These are phyloP conservation scores for Cercospora nicotianae DNA, from an alignment of 2,329 filamentous ascomycete species.

Conservation along the genomic window DNA sequence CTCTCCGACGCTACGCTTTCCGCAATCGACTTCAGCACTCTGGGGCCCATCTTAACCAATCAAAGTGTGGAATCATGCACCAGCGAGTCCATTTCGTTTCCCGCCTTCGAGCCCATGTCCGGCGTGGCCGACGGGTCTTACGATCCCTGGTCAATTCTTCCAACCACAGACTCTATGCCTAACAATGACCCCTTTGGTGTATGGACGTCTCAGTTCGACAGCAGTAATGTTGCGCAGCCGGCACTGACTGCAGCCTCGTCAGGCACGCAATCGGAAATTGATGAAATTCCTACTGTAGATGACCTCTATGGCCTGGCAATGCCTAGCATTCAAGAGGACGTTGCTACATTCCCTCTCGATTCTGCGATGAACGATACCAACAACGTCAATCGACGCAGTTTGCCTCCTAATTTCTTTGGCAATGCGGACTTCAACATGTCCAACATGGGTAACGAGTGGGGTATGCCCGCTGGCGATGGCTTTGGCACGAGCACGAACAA, in stretches of 20 bases:
- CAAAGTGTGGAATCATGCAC: conserved; percentile 28
- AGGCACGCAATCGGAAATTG: conserved; percentile 42
- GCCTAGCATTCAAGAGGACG: conserved; percentile 37
- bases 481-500: conserved; percentile 18
- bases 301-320: conserved; percentile 36
- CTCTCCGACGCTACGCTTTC: conserved; percentile 25
- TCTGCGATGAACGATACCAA: conserved; percentile 11
- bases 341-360: conserved; percentile 22
- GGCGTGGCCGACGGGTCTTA: conserved; percentile 31
- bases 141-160: conserved; percentile 37
- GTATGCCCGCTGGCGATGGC: conserved; percentile 16
- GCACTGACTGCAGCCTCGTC: conserved; percentile 42
- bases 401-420: conserved; percentile 37
- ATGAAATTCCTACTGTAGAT: conserved; percentile 40
- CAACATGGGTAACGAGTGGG: conserved; percentile 27
- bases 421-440: conserved; percentile 29
- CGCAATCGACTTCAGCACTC: conserved; percentile 32
- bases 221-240: conserved; percentile 35
- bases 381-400: conserved; percentile 34
- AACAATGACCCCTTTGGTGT: conserved; percentile 39
- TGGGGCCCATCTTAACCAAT: conserved; percentile 29
- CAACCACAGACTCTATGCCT: conserved; percentile 34
- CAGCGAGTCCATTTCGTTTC: conserved; percentile 28
- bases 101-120: conserved; percentile 32
- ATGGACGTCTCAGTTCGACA: conserved; percentile 34